Evolutionary conservation across 441 rosid species (phyloP).

Genomic region (Francoa sonchifolia): DNA sequence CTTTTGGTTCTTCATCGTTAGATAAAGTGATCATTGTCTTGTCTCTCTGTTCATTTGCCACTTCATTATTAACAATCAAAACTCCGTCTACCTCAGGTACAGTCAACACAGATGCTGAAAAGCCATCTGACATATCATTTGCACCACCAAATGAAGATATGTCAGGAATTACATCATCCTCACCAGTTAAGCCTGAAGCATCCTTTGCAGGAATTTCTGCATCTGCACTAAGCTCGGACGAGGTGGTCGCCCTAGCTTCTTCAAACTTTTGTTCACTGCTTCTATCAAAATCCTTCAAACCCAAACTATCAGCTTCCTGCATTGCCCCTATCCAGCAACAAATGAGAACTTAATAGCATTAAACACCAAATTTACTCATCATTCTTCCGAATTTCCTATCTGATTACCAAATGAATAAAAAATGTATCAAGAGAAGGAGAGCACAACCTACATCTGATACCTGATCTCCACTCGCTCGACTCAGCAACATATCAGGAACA

Average conservation of each 20-base stretch:
- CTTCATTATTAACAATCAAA: constrained; percentile 18
- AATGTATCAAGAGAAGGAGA: constrained; percentile 32
- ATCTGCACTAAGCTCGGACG: constrained; percentile 11
- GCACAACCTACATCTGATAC: constrained; percentile 84
- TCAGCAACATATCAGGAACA: constrained; percentile 35
- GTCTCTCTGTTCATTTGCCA: constrained; percentile 16
- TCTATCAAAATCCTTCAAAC: constrained; percentile 27
- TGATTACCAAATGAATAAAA: constrained; percentile 5
- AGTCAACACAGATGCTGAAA: constrained; percentile 15
- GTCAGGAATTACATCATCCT: constrained; percentile 20
- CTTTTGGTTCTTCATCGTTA: constrained; percentile 20
- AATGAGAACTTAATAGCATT: constrained; percentile 53
- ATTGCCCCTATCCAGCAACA: constrained; percentile 88
- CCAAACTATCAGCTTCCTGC: constrained; percentile 78
- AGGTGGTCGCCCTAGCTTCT: constrained; percentile 13
- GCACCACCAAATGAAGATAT: constrained; percentile 17
- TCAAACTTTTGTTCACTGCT: constrained; percentile 20
- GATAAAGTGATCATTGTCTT: constrained; percentile 17
- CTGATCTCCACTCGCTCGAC: constrained; percentile 54
- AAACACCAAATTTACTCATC: constrained; percentile 32
- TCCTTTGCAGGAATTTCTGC: constrained; percentile 22
- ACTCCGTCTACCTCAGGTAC: constrained; percentile 16
- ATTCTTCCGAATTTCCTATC: constrained; percentile 12
- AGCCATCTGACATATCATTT: constrained; percentile 19
- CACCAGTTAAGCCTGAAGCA: constrained; percentile 14